Evolutionary conservation across 345 rosid genomes (phyloP), one percentile per base, ranked within the genome.

Genomic region (Eucalyptus pumila): DNA sequence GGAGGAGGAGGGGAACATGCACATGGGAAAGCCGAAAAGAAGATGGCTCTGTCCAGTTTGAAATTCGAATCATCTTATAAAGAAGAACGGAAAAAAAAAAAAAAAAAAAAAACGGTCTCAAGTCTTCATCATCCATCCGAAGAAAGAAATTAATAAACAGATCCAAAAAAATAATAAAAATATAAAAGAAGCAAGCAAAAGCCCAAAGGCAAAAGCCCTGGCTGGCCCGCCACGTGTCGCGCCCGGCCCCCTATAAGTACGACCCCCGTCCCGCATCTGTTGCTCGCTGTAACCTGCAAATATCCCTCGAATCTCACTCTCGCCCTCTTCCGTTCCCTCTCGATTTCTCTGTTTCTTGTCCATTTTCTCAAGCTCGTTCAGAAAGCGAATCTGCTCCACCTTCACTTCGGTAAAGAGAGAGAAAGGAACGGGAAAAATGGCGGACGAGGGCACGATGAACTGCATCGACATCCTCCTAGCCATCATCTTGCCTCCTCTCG

Each of bases 401-500:
- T 44, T 85, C 12, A 16, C 17, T 45, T 62, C 17, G 72, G 72
- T 62, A 62, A 30, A 67, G 23, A 14, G 40, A n/a, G 40, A 14
- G 15, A 49, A n/a, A 2, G 6, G 30, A n/a, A 85, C 40, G 40
- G 37, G 16, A 24, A 90, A 85, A 83, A 95, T 95, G 96, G 14
- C 90, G 44, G 89, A 50, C 67, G 90, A 86, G 8, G 87, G 95
- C 32, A 93, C 97, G 40, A 94, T 96, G n/a, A 96, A 88, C 5
- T 97, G 94, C 94, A 9, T 97, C 4, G 98, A 97, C 87, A 96
- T 97, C 89, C 86, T 97, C 52, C 85, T 97, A 42, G 98, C 99
- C 11, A 93, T 97, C 92, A 86, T 96, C 92, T 92, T 97, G 96
- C 99, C 99, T 80, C 99, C 99, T 89, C 98, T 97, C 1, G 99